Evolutionary conservation across 352 stramenopile genomes (phyloP), one percentile per base, ranked within the genome.

Genomic region (Phytophthora sojae): DNA sequence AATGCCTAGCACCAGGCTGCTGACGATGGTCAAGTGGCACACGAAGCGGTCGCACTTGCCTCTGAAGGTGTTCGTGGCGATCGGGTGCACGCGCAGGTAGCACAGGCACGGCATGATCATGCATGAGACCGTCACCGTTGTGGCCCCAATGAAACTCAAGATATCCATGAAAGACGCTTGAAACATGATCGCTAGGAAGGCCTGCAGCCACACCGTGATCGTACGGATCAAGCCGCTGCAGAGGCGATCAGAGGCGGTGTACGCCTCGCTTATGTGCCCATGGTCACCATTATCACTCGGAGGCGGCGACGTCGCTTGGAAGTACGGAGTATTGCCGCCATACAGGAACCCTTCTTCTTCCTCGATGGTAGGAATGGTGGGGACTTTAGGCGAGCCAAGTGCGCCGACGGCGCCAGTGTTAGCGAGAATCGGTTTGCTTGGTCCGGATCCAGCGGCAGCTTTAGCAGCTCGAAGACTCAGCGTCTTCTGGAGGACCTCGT

Each of bases 51-150:
- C 82, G 58, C 75, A 90, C 26, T 78, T 72, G 6, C 83, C 80
- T 8, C 79, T 55, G 42, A 87, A 88, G 25, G 69, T 82, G 17
- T 82, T 57, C 5, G 71, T 86, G 0, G 77, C 66, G 47, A 88
- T 92, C 15, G 83, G 81, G 52, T 92, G 81, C 12, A 91, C 71
- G 15, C 85, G 81, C n/a, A 93, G 67, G 62, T 91, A 92, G 73
- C 86, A 92, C 32, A 92, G 61, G 50, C 86, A 92, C 32, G 82
- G 86, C 86, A 93, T 93, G 71, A 92, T 80, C 83, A 92, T 90
- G 56, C 83, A 93, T 50, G 82, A 91, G 6, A 89, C 39, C 0
- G 86, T 88, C 57, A 93, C 77, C 3, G 83, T 77, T 12, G 83
- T 93, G 11, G 83, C 75, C 3, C 82, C 83, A 39, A 93, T 92